Percentiles rank a stretch among this genome's conserved stretches.
Evolutionary conservation across 1,284 basidiomycete species (phyloP).

Genomic region (Phellinidium pouzarii): DNA sequence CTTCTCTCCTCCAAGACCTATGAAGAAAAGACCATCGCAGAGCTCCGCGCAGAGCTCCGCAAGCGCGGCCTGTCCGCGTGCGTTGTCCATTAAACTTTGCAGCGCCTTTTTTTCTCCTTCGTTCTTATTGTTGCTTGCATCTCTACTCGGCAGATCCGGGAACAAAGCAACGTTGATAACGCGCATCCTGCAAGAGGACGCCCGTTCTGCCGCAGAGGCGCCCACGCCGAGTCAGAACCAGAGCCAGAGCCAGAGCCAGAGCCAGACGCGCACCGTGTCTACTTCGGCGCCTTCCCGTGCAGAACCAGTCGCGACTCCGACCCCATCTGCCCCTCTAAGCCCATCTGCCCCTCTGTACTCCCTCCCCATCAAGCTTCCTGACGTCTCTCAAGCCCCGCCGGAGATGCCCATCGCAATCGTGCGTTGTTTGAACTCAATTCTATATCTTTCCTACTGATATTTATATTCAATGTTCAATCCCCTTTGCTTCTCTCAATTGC

Average conservation of each 20-base stretch:
- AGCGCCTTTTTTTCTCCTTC: slow-evolving; percentile 6
- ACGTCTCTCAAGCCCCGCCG: slow-evolving; percentile 38
- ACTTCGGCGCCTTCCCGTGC: slow-evolving; percentile 31
- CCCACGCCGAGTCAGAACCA: slow-evolving; percentile 21
- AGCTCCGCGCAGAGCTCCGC: slow-evolving; percentile 60
- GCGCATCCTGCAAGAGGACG: slow-evolving; percentile 48
- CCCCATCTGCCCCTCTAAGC: background rate
- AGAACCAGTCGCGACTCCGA: slow-evolving; percentile 6
- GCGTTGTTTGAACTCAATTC: slow-evolving; percentile 28
- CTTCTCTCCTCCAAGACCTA: slow-evolving; percentile 59
- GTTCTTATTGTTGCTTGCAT: too few species aligned
- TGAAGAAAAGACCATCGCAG: slow-evolving; percentile 54
- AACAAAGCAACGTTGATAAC: slow-evolving; percentile 51
- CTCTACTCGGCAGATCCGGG: slow-evolving; percentile 55
- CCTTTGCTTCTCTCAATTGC: slow-evolving; percentile 4
- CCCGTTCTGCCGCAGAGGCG: slow-evolving; percentile 21
- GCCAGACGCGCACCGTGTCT: slow-evolving; percentile 22
- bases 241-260: too few species aligned
- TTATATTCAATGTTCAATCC: slow-evolving; percentile 2
- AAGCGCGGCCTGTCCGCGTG: slow-evolving; percentile 58
- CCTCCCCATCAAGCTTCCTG: slow-evolving; percentile 50
- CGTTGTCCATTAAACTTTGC: slow-evolving; percentile 25
- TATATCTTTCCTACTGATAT: too few species aligned
- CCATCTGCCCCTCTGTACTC: slow-evolving; percentile 22
- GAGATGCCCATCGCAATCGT: slow-evolving; percentile 53